A percentile compares a stretch with the other conserved stretches of the same genome.
Conservation (phyloP, 2,329 filamentous ascomycete species). For the Cladosporium halotolerans region DNA sequence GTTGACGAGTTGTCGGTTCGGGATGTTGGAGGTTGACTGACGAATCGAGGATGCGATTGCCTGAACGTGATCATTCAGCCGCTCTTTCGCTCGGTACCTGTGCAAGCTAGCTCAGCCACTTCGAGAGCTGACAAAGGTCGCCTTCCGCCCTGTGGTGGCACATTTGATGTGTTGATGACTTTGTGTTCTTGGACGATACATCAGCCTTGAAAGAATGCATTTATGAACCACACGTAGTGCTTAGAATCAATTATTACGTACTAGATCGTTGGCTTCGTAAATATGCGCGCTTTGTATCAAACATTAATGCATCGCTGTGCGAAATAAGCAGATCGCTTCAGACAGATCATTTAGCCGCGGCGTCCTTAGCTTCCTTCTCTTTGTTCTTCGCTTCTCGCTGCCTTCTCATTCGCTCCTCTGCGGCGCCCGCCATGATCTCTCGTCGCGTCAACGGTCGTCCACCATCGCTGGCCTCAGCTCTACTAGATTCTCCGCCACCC, state of each 20-base stretch:
- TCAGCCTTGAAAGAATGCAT: too few species aligned
- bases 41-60: background rate
- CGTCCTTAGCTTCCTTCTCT: conserved; percentile 22
- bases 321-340: too few species aligned
- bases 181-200: too few species aligned
- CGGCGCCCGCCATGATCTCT: conserved; percentile 68
- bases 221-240: too few species aligned
- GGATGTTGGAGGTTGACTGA: background rate
- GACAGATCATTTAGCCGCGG: conserved; percentile 1
- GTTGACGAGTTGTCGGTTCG: background rate
- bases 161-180: too few species aligned
- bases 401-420: conserved; percentile 59
- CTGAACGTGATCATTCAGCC: conserved; percentile 1
- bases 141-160: too few species aligned
- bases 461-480: conserved; percentile 14
- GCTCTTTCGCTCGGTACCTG: background rate
- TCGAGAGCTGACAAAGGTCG: too few species aligned
- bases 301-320: too few species aligned
- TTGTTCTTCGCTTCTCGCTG: conserved; percentile 38
- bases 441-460: conserved; percentile 54
- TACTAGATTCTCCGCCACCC: conserved; percentile 23
- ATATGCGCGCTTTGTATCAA: too few species aligned
- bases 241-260: too few species aligned
- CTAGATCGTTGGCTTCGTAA: too few species aligned
- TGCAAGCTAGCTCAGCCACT: too few species aligned